phyloP scores from a whole-genome alignment of 1,139 yeast species.

The Yamadazyma diddensiae region DNA sequence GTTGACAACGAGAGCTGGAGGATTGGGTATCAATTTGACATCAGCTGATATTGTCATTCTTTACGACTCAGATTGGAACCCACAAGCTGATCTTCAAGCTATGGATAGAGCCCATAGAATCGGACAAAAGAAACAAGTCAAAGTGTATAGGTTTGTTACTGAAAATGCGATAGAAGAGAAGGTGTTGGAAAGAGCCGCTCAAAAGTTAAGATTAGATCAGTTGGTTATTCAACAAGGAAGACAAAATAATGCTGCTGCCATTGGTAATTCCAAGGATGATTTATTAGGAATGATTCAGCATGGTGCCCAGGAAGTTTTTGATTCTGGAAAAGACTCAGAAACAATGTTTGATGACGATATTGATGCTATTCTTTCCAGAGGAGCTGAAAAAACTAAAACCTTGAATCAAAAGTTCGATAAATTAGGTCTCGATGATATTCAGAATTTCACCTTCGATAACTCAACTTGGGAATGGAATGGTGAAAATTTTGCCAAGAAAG shows the following conservation, averaged over 20 bases:
- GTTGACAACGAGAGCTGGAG: constrained; percentile 98
- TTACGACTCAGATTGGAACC: constrained; percentile 98
- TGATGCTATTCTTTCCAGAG: constrained; percentile 71
- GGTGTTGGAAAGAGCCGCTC: constrained; percentile 93
- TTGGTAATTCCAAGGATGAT: constrained; percentile 69
- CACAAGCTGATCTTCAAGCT: constrained; percentile 97
- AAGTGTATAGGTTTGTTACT: constrained; percentile 87
- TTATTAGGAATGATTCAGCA: constrained; percentile 93
- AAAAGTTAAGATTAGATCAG: constrained; percentile 87
- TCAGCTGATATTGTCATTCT: constrained; percentile 88
- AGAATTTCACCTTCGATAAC: constrained; percentile 80
- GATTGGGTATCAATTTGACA: constrained; percentile 90
- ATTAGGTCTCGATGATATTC: constrained; percentile 87
- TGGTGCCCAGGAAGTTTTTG: constrained; percentile 83
- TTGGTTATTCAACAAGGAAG: constrained; percentile 95
- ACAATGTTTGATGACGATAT: constrained; percentile 66
- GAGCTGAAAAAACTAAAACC: constrained; percentile 76
- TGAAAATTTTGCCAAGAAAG: constrained; percentile 76
- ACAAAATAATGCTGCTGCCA: constrained; percentile 36
- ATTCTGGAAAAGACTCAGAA: constrained; percentile 29
- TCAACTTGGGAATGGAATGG: constrained; percentile 99
- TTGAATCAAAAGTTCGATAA: constrained; percentile 78
- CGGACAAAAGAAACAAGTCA: constrained; percentile 95
- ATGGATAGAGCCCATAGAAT: constrained; percentile 99
- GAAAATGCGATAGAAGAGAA: constrained; percentile 97